Percentiles rank a stretch among this genome's conserved stretches.
Conservation (phyloP, 2,329 filamentous ascomycete species). For the Gaeumannomyces sp. region DNA sequence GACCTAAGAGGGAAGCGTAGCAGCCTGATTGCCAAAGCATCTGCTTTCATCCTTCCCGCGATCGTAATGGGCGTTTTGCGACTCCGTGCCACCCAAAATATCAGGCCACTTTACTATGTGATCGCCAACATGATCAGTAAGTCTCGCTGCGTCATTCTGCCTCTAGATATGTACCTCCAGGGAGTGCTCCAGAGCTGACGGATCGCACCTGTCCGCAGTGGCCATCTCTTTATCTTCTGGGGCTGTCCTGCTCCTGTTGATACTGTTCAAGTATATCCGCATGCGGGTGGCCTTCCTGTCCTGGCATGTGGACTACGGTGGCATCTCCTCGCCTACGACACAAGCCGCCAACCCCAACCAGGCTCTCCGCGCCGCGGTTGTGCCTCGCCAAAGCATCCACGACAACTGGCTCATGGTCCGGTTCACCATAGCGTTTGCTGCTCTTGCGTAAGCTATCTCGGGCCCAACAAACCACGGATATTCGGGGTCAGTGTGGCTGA, state of each 20-base stretch:
- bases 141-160: conserved; percentile 12
- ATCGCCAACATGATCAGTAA: conserved; percentile 32
- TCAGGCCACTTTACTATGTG: conserved; percentile 25
- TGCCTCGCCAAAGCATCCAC: conserved; percentile 29
- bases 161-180: too few species aligned
- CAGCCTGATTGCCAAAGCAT: conserved; percentile 25
- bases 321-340: conserved; percentile 14
- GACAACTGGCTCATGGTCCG: conserved; percentile 38
- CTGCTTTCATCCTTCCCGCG: conserved; percentile 29
- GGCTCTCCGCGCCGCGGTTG: conserved; percentile 5
- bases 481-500: background rate
- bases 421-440: conserved; percentile 37
- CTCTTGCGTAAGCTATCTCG: conserved; percentile 27
- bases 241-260: conserved; percentile 30
- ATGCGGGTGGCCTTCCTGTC: conserved; percentile 26
- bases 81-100: conserved; percentile 22
- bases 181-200: background rate
- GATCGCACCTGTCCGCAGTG: conserved; percentile 24
- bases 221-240: conserved; percentile 31
- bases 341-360: background rate
- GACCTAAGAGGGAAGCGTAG: conserved; percentile 18
- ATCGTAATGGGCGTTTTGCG: conserved; percentile 29
- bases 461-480: background rate
- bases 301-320: conserved; percentile 27
- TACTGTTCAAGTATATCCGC: conserved; percentile 34